A percentile compares a stretch with the other conserved stretches of the same genome.
Conservation (phyloP, 1,139 yeast genomes). For the Candida sp. region DNA sequence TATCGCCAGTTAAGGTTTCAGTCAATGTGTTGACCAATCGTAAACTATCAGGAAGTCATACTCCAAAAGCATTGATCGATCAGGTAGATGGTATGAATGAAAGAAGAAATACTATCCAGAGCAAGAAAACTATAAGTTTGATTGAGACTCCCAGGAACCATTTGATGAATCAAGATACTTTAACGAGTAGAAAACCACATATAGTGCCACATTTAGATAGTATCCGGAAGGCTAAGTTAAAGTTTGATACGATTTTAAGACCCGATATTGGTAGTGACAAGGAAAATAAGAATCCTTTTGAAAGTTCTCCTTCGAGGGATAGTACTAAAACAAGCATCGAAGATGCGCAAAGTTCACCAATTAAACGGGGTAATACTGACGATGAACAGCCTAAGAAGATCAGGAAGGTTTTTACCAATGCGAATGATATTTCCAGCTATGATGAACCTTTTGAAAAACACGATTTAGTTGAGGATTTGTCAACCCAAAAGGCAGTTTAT, state of each 20-base stretch:
- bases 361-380: slow-evolving; percentile 2
- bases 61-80: slow-evolving; percentile 11
- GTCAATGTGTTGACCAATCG: slow-evolving; percentile 7
- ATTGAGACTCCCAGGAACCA: slow-evolving; percentile 12
- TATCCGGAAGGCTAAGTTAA: slow-evolving; percentile 13
- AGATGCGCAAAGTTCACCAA: slow-evolving; percentile 1
- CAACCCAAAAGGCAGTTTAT: slow-evolving; percentile 1
- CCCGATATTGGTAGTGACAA: slow-evolving; percentile 9
- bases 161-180: slow-evolving; percentile 1
- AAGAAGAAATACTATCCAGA: slow-evolving; percentile 22
- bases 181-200: background rate
- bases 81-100: slow-evolving; percentile 26
- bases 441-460: slow-evolving; percentile 1
- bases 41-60: slow-evolving; percentile 3
- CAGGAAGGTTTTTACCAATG: slow-evolving; percentile 1
- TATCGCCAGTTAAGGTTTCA: slow-evolving; percentile 9
- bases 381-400: background rate
- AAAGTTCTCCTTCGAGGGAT: slow-evolving; percentile 13
- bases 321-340: slow-evolving; percentile 3
- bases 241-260: slow-evolving; percentile 13
- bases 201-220: slow-evolving; percentile 12
- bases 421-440: background rate
- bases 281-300: slow-evolving; percentile 17
- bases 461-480: background rate
- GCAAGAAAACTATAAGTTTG: slow-evolving; percentile 8